A percentile compares a stretch with the other conserved stretches of the same genome.
phyloP scores from a whole-genome alignment of 148 eudicot genomes.

The Chenopodium album region DNA sequence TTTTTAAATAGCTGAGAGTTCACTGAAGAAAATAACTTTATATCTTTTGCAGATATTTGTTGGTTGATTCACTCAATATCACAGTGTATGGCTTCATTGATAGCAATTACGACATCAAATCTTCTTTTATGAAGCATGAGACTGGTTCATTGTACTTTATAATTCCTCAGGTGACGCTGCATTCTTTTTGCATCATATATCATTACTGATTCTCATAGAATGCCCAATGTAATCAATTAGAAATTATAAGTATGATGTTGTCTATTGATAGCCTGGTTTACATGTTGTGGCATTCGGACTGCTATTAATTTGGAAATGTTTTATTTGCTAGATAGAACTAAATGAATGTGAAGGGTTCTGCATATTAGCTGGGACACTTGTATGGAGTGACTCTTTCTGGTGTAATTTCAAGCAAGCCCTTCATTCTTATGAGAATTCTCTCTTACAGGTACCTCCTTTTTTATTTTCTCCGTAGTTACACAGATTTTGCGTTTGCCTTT shows the following conservation, averaged over 20 bases:
- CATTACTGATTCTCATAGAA: conserved; percentile 7
- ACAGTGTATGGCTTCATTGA: conserved; percentile 77
- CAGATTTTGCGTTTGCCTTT: not conserved
- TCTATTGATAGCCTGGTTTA: conserved; percentile 4
- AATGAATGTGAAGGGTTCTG: conserved; percentile 66
- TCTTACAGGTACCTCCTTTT: conserved; percentile 50
- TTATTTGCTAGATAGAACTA: conserved; percentile 73
- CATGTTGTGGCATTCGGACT: conserved; percentile 14
- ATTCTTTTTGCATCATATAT: conserved; percentile 29
- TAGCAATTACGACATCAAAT: conserved; percentile 41
- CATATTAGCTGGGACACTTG: conserved; percentile 68
- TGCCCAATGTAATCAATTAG: not conserved
- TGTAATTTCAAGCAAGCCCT: conserved; percentile 61
- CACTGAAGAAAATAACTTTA: conserved; percentile 15
- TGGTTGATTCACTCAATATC: conserved; percentile 53
- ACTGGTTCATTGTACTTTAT: conserved; percentile 64
- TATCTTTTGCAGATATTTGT: conserved; percentile 62
- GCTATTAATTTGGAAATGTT: conserved; percentile 22
- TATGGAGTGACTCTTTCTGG: conserved; percentile 59
- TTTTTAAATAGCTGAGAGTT: conserved; percentile 17
- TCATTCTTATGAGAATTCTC: conserved; percentile 49
- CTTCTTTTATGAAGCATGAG: conserved; percentile 48
- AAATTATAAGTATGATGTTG: not conserved
- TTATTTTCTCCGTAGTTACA: not conserved
- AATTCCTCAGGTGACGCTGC: conserved; percentile 75